Evolutionary conservation across 306 rosid genomes (phyloP), one percentile per base, ranked within the genome.

Genomic region (Lathyrus aphaca): DNA sequence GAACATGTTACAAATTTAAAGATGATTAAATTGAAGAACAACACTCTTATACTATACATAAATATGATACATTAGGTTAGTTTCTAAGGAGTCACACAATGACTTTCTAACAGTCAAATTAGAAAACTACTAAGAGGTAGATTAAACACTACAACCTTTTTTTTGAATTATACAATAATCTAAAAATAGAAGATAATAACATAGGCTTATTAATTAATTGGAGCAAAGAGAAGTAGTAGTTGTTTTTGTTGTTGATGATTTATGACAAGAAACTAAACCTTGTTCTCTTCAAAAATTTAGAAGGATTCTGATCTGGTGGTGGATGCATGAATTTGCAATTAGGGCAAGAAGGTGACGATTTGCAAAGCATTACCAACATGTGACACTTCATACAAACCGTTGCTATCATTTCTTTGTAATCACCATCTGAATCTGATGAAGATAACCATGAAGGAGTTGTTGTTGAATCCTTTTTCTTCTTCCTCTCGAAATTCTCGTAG

Each of bases 301-400:
- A 69, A 71, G 89, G 85, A 75, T 68, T 83, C 66, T 85, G 90
- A 37, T 86, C 87, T 3, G 80, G 83, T 61, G 89, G 86, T 58
- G 89, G 86, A 74, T 90, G 89, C 86, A 88, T 79, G 82, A 88
- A 89, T 84, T 94, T 94, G 89, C 99, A 94, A 64, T 91, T 94
- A 6, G 99, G 99, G 68, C 99, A 94, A 8, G 91, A 58, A 18
- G 97, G 99, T 1, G 99, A 88, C 18, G 92, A 91, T 73, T 82
- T 83, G 81, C 94, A 94, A 2, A 94, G 79, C 97, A 94, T 88
- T 9, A 94, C 95, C 84, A 94, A 75, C 90, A 94, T 85, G 79
- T 91, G 96, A 69, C 99, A 94, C 68, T 58, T 67, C 88, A 76
- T 80, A 85, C 99, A 94, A 61, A 94, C 99, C 11, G 87, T 80